Evolutionary conservation across 1,284 basidiomycete species (phyloP).

Genomic region (Clitocybe nebularis): DNA sequence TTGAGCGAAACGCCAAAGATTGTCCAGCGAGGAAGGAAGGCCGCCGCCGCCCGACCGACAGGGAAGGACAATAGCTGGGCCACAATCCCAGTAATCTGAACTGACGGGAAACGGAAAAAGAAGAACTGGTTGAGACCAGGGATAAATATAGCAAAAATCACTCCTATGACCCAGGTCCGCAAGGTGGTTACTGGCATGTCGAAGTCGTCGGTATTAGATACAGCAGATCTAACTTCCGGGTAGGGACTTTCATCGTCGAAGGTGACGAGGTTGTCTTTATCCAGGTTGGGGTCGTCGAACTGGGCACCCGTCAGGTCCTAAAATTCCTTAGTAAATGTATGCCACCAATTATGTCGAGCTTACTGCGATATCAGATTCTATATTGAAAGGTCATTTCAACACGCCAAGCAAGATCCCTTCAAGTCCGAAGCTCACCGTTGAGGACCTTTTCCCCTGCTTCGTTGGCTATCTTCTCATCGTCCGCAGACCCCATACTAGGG

Average conservation of each 20-base stretch:
- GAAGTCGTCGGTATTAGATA: constrained; percentile 70
- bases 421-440: not conserved
- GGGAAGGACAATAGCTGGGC: constrained; percentile 66
- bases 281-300: constrained; percentile 48
- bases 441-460: not conserved
- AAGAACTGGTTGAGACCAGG: constrained; percentile 64
- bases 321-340: not conserved
- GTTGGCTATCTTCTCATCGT: not conserved
- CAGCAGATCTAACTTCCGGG: constrained; percentile 75
- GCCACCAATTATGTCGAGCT: not conserved
- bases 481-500: constrained; percentile 13
- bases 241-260: constrained; percentile 51
- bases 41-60: constrained; percentile 57
- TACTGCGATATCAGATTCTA: constrained; percentile 1
- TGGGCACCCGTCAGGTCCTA: constrained; percentile 26
- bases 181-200: constrained; percentile 57
- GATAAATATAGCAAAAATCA: constrained; percentile 56
- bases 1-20: constrained; percentile 59
- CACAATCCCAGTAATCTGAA: constrained; percentile 44
- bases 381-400: not conserved
- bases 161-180: constrained; percentile 60
- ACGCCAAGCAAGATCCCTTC: not conserved
- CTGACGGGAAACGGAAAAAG: constrained; percentile 62
- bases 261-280: constrained; percentile 28
- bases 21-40: constrained; percentile 49